Percentiles rank a stretch among this genome's conserved stretches.
phyloP scores from a whole-genome alignment of 2,329 filamentous ascomycete genomes.

The Sphaerulina musiva region DNA sequence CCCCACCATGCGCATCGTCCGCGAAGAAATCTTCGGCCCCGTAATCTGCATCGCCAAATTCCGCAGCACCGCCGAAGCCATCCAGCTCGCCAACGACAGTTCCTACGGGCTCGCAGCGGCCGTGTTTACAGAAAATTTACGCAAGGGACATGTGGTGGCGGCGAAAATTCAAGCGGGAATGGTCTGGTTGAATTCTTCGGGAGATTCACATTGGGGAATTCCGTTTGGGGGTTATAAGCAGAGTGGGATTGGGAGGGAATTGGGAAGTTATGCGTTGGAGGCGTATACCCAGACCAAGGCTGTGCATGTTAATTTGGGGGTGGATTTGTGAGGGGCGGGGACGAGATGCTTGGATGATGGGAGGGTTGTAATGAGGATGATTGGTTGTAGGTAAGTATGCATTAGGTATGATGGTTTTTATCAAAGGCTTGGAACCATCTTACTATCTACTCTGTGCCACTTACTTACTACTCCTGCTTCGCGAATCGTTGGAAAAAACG shows the following conservation, averaged over 20 bases:
- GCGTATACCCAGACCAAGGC: slow-evolving; percentile 11
- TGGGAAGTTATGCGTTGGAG: slow-evolving; percentile 5
- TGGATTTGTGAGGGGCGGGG: neutral
- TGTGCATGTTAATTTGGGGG: slow-evolving; percentile 31
- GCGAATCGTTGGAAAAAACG: no score
- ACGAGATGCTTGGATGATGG: no score
- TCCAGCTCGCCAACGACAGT: slow-evolving; percentile 51
- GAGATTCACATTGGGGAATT: slow-evolving; percentile 28
- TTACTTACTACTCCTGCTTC: no score
- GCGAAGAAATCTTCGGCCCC: slow-evolving; percentile 59
- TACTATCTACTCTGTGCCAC: no score
- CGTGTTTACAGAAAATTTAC: slow-evolving; percentile 56
- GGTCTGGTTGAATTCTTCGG: slow-evolving; percentile 60
- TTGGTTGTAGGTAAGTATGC: no score
- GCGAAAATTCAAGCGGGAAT: slow-evolving; percentile 56
- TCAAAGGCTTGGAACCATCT: no score
- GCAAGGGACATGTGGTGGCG: slow-evolving; percentile 49
- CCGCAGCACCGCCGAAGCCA: slow-evolving; percentile 51
- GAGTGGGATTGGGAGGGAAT: slow-evolving; percentile 8
- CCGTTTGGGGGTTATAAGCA: slow-evolving; percentile 42
- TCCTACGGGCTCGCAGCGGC: slow-evolving; percentile 51
- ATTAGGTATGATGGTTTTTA: no score
- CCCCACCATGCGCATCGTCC: slow-evolving; percentile 37
- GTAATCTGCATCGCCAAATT: slow-evolving; percentile 55
- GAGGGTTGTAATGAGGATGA: no score